A percentile compares a stretch with the other conserved stretches of the same genome.
Conservation (phyloP, 768 basidiomycete genomes). For the Lentinula aciculospora region DNA sequence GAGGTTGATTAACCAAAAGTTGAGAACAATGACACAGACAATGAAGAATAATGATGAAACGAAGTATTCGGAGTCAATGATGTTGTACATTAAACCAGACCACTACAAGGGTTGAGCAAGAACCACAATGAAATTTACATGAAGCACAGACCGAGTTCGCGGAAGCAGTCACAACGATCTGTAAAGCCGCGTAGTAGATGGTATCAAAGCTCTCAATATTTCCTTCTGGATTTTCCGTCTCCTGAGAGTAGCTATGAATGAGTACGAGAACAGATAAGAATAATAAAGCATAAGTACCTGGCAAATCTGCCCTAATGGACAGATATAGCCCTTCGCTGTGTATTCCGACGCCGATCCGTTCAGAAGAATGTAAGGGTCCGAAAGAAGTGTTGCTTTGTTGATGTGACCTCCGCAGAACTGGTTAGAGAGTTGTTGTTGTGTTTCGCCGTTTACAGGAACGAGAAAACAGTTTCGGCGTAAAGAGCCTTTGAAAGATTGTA, state of each 20-base stretch:
- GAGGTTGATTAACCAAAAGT: slow-evolving; percentile 91
- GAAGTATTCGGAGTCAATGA: slow-evolving; percentile 89
- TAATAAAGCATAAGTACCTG: slow-evolving; percentile 40
- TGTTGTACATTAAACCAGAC: slow-evolving; percentile 78
- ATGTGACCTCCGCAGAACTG: slow-evolving; percentile 83
- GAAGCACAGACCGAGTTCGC: slow-evolving; percentile 58
- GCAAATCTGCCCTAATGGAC: slow-evolving; percentile 83
- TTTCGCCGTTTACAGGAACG: slow-evolving; percentile 48
- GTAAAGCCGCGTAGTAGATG: slow-evolving; percentile 73
- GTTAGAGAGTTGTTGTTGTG: slow-evolving; percentile 31
- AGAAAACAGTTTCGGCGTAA: slow-evolving; percentile 61
- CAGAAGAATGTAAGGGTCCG: slow-evolving; percentile 33
- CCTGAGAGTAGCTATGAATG: slow-evolving; percentile 35
- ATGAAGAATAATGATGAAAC: slow-evolving; percentile 88
- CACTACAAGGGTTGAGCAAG: slow-evolving; percentile 37
- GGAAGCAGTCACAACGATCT: slow-evolving; percentile 80
- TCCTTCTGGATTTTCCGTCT: slow-evolving; percentile 57
- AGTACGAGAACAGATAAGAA: background rate
- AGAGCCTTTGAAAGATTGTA: slow-evolving; percentile 89
- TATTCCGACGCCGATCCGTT: slow-evolving; percentile 29
- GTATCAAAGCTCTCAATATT: slow-evolving; percentile 84
- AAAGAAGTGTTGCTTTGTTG: slow-evolving; percentile 44
- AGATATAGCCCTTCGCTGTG: slow-evolving; percentile 77
- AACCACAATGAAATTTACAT: background rate
- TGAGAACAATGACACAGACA: slow-evolving; percentile 75